Base-by-base conservation (phyloP, 257 asterid species). In the Echium plantagineum region DNA sequence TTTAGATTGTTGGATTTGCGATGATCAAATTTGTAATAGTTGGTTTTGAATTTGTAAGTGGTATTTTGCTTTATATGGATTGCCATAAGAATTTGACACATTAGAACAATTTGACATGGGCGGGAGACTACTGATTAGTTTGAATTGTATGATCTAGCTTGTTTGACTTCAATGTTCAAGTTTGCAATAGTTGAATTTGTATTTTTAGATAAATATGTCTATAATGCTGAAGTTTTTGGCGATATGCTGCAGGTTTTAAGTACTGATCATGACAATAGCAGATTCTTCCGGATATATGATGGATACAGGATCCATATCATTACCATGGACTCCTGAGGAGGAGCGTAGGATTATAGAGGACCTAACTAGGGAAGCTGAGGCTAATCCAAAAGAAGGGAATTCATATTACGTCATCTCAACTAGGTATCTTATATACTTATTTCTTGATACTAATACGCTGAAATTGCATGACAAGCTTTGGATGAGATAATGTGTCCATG, bases 251-350 rank as follows among this genome's bases (percentile, higher is more conserved):
- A 57, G 52, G 42, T 35, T 35, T 16, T 58, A 57, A 19, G 30
- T 66, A 65, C 7, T 56, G 87, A 80, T 74, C 78, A 90, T 91
- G 98, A 91, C 90, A 73, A 88, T 91, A 70, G 94, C 86, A 59
- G 95, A 84, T 86, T 81, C 84, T 2, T 59, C 89, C 57, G 86
- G 81, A 28, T 71, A 68, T 66, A 66, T 82, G 89, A 75, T 81
- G 91, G 94, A 82, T 72, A 86, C 86, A 57, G 97, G 94, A 75
- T 82, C 94, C 49, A 81, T 86, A 65, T 85, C 80, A 64, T 75
- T 88, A 69, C 94, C 95, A 20, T 82, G 85, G 85, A 80, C 78
- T 65, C 94, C 98, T 15, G 95, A 86, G 69, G 87, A 86, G 61
- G 98, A 93, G 77, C 73, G 69, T 56, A 78, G 85, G 75, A 81